phyloP scores from a whole-genome alignment of 768 basidiomycete species.

The Mycena metata region DNA sequence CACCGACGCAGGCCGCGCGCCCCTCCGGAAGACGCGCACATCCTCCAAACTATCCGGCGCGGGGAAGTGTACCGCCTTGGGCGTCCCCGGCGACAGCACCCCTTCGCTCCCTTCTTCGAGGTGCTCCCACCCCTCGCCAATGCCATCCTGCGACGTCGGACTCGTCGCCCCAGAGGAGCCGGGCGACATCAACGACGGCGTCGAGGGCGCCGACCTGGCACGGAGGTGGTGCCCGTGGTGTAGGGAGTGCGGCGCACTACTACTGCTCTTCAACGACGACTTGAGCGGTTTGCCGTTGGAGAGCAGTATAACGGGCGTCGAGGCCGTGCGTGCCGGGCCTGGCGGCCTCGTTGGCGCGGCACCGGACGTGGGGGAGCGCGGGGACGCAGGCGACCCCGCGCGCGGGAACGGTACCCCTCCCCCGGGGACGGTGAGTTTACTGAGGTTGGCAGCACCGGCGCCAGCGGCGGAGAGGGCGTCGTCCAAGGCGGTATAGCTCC shows the following conservation, averaged over 20 bases:
- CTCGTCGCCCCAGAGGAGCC: too few relatives aligned
- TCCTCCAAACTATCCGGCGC: slow-evolving; percentile 70
- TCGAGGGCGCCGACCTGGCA: slow-evolving; percentile 20
- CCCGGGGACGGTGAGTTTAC: slow-evolving; percentile 33
- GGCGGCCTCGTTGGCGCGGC: slow-evolving; percentile 45
- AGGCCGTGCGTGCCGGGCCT: slow-evolving; percentile 43
- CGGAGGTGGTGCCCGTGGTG: slow-evolving; percentile 11
- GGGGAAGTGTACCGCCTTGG: slow-evolving; percentile 93
- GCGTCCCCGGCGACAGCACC: slow-evolving; percentile 48
- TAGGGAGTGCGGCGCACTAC: slow-evolving; percentile 17
- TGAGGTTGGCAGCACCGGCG: slow-evolving; percentile 4
- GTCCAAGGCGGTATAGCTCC: slow-evolving; percentile 23
- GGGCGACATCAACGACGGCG: background rate
- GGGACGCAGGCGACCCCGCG: slow-evolving; percentile 40
- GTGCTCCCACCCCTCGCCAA: too few relatives aligned
- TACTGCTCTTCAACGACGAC: slow-evolving; percentile 17
- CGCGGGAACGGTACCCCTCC: slow-evolving; percentile 58
- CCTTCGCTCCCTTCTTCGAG: too few relatives aligned
- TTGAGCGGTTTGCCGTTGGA: slow-evolving; percentile 53
- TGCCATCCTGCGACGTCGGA: too few relatives aligned
- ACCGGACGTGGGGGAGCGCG: slow-evolving; percentile 24
- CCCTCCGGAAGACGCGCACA: slow-evolving; percentile 72
- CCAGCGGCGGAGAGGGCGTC: slow-evolving; percentile 20
- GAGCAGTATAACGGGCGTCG: slow-evolving; percentile 53
- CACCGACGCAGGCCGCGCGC: slow-evolving; percentile 78